Evolutionary conservation across 495 filamentous ascomycete species (phyloP), one percentile per base, ranked within the genome.

Genomic region (Usnea hakonensis): DNA sequence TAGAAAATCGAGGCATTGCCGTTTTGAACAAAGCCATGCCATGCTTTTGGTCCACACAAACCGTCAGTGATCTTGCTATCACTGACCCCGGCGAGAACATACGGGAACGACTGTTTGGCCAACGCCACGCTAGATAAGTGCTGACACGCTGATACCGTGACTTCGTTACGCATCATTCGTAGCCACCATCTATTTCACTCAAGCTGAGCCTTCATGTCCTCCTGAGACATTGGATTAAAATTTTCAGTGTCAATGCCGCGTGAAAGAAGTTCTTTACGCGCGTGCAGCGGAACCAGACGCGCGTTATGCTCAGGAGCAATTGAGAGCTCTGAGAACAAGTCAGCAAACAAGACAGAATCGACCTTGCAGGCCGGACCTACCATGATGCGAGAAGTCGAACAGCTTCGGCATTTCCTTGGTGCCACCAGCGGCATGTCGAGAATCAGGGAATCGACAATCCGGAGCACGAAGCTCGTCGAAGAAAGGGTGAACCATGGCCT

Each of bases 401-500:
- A 97, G 85, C 38, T 76, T 79, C 10, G 94, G 94, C 41, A 98
- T 77, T 64, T 97, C 93, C 74, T 85, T 87, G 57, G 86, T 76
- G 11, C 87, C 84, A 63, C 80, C 82, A 69, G 86, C 89, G 37
- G 87, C 81, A 75, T 96, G 91, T 66, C 94, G 90, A 23, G 94
- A 97, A 74, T 98, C 95, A 5, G 93, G 94, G 61, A 98, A 80
- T 68, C 84, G 87, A 50, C 92, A 97, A 68, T 76, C 83, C 8
- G 90, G 90, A 67, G 96, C 91, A 59, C 94, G 82, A 50, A 98
- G 82, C 75, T 98, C 95, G 71, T 98, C 94, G 68, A 98, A 98
- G 82, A 98, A 98, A 32, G 95, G 90, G 69, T 98, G 95, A 65
- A 93, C 90, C 91, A 98, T 96, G 16, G 94, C 94, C 67, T 98